These are phyloP conservation scores for Larix kaempferi DNA, from an alignment of 75 land plant genomes.

Conservation along the genomic window DNA sequence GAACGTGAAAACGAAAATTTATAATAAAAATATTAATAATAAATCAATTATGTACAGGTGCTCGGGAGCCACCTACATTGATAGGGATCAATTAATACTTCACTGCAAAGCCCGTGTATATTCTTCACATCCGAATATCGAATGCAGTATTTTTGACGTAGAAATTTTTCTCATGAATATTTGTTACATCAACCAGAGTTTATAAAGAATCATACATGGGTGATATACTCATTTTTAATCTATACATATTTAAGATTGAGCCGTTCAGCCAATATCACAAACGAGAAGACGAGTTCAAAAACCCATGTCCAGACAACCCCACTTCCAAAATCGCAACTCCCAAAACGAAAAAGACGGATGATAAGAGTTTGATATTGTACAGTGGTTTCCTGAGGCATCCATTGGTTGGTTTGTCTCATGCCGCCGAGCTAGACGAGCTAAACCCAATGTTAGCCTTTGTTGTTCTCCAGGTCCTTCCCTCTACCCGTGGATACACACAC, in stretches of 20 bases:
- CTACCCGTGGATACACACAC: no score
- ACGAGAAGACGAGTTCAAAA: conserved; percentile 4
- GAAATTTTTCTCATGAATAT: no score
- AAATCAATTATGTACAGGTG: no score
- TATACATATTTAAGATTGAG: conserved; percentile 4
- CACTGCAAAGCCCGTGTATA: no score
- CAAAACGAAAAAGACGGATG: background rate
- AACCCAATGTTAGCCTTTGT: background rate
- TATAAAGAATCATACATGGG: conserved; percentile 4
- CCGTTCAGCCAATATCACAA: conserved; percentile 13
- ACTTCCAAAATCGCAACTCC: conserved; percentile 7
- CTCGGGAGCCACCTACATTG: no score
- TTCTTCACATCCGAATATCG: no score
- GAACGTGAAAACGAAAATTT: no score
- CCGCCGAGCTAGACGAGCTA: background rate
- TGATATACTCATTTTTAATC: background rate
- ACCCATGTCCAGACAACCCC: background rate
- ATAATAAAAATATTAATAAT: no score
- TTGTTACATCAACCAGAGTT: background rate
- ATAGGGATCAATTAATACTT: no score
- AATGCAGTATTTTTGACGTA: no score
- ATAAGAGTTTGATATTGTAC: background rate
- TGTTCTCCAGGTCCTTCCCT: background rate
- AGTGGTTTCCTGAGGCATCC: background rate
- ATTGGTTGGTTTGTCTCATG: no score